A percentile compares a stretch with the other conserved stretches of the same genome.
phyloP scores from a whole-genome alignment of 345 rosid genomes.

The Eucalyptus viminalis region DNA sequence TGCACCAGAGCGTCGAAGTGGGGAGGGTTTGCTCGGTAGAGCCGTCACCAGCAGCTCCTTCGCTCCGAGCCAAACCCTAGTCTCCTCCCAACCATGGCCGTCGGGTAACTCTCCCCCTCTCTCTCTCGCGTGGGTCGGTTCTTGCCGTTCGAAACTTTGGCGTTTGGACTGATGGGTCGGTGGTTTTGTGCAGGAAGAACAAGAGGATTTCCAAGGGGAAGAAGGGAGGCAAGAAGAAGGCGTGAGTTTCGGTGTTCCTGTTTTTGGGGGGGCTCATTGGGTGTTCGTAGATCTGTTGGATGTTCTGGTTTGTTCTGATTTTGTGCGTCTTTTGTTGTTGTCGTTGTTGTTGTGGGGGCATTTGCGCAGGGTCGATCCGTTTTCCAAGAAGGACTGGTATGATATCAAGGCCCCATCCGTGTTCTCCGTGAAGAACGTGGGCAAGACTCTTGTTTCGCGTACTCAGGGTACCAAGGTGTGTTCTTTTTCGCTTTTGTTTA shows the following conservation, averaged over 20 bases:
- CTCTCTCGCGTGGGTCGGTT: not conserved
- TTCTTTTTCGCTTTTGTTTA: not conserved
- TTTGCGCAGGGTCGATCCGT: conserved; percentile 24
- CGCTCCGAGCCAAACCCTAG: not conserved
- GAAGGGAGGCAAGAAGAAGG: conserved; percentile 53
- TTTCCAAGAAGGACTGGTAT: conserved; percentile 49
- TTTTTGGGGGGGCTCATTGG: not conserved
- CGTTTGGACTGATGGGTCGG: not conserved
- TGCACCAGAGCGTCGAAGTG: not conserved
- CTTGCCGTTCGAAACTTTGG: not conserved
- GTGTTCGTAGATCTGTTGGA: not conserved
- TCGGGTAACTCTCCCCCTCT: conserved; percentile 11
- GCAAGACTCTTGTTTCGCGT: conserved; percentile 39
- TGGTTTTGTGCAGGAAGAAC: conserved; percentile 21
- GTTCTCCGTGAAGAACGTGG: conserved; percentile 31
- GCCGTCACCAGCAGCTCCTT: not conserved
- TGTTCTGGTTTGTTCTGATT: not conserved
- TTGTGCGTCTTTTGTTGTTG: not conserved
- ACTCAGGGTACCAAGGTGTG: conserved; percentile 53
- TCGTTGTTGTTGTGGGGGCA: not conserved
- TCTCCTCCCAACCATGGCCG: conserved; percentile 14
- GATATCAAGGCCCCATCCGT: conserved; percentile 41
- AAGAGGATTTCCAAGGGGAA: conserved; percentile 48
- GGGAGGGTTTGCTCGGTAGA: not conserved
- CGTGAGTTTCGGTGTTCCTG: conserved; percentile 8